Base-by-base conservation (phyloP, 768 basidiomycete genomes). In the Dacryopinax primogenitus region DNA sequence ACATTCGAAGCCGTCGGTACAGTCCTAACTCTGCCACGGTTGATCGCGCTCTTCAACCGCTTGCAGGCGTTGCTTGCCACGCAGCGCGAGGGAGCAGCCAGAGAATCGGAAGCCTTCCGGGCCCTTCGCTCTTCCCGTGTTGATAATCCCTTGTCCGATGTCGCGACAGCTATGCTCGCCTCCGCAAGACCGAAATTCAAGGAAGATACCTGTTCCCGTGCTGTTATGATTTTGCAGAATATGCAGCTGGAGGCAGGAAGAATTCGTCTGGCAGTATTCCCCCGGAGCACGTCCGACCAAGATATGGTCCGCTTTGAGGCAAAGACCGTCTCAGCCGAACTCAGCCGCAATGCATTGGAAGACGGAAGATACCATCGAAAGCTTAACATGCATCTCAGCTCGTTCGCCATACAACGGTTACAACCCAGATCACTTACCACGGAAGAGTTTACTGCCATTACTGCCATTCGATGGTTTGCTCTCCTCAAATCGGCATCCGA, bases 121-220 rank as follows among this genome's bases (percentile, higher is more conserved):
- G 80, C 81, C n/a, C 83, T 84, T 15, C 82, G 82, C n/a, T 77
- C 80, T 3, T 85, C 87, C 3, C 86, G 83, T 70, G 87, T 87
- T 6, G 86, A 86, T 62, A 91, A 90, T 68, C 85, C 90, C 1
- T 77, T 93, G 16, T 89, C 88, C 1, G 83, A 87, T 13, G 89
- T 92, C n/a, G 90, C 91, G 1, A 84, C 88, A 67, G 88, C 90
- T 33, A 88, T 92, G 84, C 74, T 92, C 37, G 78, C 82, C 64
- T 87, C 88, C 0, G 87, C 90, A 30, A 82, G 84, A 41, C 84
- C 77, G 44, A 82, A 84, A 23, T 82, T 90, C 74, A 85, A 82
- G 68, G 88, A 89, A 74, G 79, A 80, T 15, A 87, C 86, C 65
- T 74, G 76, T 9, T 81, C 77, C 0, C 73, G 87, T 7, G 81